phyloP scores from a whole-genome alignment of 2,329 filamentous ascomycete species.

The Curvularia eragrostidis region DNA sequence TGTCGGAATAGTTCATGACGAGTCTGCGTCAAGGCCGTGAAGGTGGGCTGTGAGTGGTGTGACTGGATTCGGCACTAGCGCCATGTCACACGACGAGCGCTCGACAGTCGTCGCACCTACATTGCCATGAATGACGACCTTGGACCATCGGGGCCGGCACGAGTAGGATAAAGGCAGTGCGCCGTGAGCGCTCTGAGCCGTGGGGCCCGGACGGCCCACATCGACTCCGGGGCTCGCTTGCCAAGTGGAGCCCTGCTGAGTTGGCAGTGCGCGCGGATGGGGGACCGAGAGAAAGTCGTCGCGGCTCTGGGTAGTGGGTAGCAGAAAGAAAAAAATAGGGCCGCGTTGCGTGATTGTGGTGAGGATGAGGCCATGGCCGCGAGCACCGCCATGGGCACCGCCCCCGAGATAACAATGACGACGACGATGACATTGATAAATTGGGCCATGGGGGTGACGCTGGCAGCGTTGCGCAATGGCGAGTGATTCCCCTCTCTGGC shows the following conservation, averaged over 20 bases:
- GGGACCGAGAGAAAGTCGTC: conserved; percentile 5
- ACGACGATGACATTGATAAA: conserved; percentile 5
- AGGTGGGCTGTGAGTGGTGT: conserved; percentile 17
- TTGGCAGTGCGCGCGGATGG: conserved; percentile 17
- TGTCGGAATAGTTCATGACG: conserved; percentile 16
- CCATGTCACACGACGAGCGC: conserved; percentile 23
- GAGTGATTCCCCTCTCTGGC: conserved; percentile 12
- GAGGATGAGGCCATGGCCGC: neutral
- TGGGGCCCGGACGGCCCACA: conserved; percentile 9
- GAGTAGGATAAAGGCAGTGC: conserved; percentile 8
- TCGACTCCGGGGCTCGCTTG: conserved; percentile 22
- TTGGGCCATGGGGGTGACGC: conserved; percentile 7
- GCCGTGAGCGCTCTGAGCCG: conserved; percentile 17
- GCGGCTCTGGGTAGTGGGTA: conserved; percentile 6
- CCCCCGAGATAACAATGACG: neutral
- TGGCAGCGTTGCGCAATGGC: conserved; percentile 29
- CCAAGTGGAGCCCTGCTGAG: conserved; percentile 25
- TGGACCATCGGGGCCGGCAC: conserved; percentile 23
- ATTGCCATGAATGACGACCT: conserved; percentile 29
- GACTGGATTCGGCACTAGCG: conserved; percentile 33
- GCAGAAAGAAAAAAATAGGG: conserved; percentile 4
- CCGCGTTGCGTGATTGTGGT: neutral
- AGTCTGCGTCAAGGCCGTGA: conserved; percentile 10
- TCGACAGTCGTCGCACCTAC: conserved; percentile 15
- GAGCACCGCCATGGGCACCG: neutral